A percentile compares a stretch with the other conserved stretches of the same genome.
Conservation (phyloP, 2,329 filamentous ascomycete species). For the Coniochaeta pulveracea region DNA sequence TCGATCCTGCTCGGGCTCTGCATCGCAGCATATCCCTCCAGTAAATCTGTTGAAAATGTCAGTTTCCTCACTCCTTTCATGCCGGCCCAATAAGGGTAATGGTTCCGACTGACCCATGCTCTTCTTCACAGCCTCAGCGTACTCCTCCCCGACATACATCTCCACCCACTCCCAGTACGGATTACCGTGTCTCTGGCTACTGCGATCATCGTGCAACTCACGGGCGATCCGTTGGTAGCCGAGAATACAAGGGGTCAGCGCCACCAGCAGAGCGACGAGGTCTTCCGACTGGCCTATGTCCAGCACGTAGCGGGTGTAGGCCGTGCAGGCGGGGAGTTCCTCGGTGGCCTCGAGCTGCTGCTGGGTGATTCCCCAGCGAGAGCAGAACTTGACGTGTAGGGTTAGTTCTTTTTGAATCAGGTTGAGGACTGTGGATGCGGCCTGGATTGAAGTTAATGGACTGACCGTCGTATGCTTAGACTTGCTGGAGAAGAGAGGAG, state of each 20-base stretch:
- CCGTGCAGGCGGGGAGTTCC: constrained; percentile 49
- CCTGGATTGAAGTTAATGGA: constrained; percentile 9
- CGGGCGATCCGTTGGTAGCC: constrained; percentile 75
- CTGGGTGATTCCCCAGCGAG: constrained; percentile 64
- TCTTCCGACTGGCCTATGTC: constrained; percentile 82
- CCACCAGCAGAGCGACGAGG: constrained; percentile 76
- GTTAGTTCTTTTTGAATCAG: constrained; percentile 72
- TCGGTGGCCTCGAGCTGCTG: constrained; percentile 61
- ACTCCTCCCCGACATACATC: constrained; percentile 77
- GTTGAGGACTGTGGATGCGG: constrained; percentile 55
- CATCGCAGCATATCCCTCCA: constrained; percentile 63
- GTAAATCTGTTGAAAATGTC: constrained; percentile 39
- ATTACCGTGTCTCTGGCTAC: constrained; percentile 45
- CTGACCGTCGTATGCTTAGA: too few relatives aligned
- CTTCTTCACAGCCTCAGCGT: constrained; percentile 56
- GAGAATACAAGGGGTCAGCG: constrained; percentile 78
- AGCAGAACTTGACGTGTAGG: constrained; percentile 74
- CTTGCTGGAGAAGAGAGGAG: not conserved
- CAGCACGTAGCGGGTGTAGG: constrained; percentile 58
- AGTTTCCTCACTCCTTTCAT: not conserved
- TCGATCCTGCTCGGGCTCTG: constrained; percentile 69
- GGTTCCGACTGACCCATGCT: constrained; percentile 49
- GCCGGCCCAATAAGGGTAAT: not conserved
- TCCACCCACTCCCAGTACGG: constrained; percentile 85
- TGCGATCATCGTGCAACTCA: constrained; percentile 53